phyloP scores from a whole-genome alignment of 2,329 filamentous ascomycete genomes.

The Calonectria pteridis region DNA sequence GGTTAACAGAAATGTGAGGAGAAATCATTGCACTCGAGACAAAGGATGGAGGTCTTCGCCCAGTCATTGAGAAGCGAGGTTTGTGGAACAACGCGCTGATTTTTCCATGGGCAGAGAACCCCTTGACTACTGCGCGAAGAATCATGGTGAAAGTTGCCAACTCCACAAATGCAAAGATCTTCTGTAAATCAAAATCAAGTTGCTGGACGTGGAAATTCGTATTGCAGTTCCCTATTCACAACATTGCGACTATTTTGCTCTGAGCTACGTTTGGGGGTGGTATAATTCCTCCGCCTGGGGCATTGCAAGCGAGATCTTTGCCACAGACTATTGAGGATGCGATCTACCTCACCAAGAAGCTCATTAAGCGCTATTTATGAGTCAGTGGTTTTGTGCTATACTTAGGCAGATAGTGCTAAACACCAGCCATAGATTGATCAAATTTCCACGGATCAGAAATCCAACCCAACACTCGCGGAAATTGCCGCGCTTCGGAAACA shows the following conservation, averaged over 20 bases:
- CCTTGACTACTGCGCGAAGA: neutral
- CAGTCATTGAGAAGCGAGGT: neutral
- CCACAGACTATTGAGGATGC: neutral
- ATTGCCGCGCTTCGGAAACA: neutral
- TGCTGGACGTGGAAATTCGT: neutral
- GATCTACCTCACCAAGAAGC: neutral
- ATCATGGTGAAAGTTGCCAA: neutral
- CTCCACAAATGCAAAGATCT: neutral
- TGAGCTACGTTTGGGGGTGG: neutral
- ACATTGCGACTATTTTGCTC: neutral
- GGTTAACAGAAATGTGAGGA: neutral
- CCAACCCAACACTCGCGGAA: neutral
- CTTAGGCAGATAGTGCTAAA: neutral
- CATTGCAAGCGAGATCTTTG: neutral
- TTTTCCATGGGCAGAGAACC: neutral
- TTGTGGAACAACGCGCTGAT: neutral
- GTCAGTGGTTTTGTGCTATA: neutral
- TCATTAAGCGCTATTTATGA: neutral
- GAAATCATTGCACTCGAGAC: neutral
- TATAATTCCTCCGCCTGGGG: neutral
- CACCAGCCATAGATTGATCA: neutral
- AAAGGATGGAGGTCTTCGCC: neutral
- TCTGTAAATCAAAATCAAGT: neutral
- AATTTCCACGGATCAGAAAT: neutral
- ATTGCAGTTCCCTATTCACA: neutral